Evolutionary conservation across 108 stramenopile genomes (phyloP), one percentile per base, ranked within the genome.

Genomic region (Seminavis robusta): DNA sequence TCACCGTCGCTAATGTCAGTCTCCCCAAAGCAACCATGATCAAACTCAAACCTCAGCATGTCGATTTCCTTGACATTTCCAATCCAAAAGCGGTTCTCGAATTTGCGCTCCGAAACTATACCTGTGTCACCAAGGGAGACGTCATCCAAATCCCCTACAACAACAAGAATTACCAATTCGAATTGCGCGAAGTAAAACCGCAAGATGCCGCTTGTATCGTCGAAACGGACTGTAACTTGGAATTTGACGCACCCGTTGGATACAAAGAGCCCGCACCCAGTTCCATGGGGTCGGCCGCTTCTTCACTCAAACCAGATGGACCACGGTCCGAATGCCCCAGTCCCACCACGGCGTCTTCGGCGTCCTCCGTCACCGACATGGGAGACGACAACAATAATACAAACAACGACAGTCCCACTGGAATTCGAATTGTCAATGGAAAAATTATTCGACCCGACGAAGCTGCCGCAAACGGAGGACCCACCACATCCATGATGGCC

Each of bases 51-150:
- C 95, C 99, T 26, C 99, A 98, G 69, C 87, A 88, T 42, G 94
- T 95, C n/a, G 99, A 98, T 66, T 99, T 98, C 72, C 68, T 99
- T 52, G 98, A 98, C 49, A 97, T 99, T 63, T 82, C 92, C 60
- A 98, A 99, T 69, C 99, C 99, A 17, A 83, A 96, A 7, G 99
- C 97, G 20, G 97, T 98, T 20, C 67, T 98, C 54, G 98, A 99
- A 73, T 86, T 90, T 56, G 89, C 96, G 5, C 69, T 99, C 4
- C 79, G 97, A 11, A 92, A 94, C 60, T 99, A 90, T 69, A 83
- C 84, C 19, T 99, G 99, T 73, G 93, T 99, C 37, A 99, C 99
- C 61, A 88, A 92, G 56, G 97, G 96, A 0, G 97, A 98, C 70
- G 75, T 88, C 39, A 98, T 99, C 65, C 92, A 94, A 53, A 73